Conservation (phyloP, 768 basidiomycete species). For the Tylopilus vinaceipallidus region DNA sequence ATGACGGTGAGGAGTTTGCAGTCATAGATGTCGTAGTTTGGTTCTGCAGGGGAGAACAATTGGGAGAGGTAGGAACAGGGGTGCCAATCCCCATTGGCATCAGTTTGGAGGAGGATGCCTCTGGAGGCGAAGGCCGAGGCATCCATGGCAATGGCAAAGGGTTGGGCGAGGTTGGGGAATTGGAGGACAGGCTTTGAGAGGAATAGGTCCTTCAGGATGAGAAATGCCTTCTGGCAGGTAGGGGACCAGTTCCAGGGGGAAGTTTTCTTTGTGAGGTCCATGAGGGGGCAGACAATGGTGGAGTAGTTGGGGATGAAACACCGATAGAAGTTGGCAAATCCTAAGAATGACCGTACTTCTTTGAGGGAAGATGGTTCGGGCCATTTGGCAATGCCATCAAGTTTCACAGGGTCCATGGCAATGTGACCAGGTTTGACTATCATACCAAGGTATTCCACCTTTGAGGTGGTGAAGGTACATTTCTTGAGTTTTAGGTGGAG, state of each 20-base stretch:
- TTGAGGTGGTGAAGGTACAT: too few relatives aligned
- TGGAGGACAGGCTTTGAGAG: not conserved
- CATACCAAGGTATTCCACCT: too few relatives aligned
- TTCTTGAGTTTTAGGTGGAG: too few relatives aligned
- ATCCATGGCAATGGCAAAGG: not conserved
- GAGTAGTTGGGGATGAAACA: constrained; percentile 36
- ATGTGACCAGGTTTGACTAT: too few relatives aligned
- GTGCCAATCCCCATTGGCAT: too few relatives aligned
- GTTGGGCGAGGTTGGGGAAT: not conserved
- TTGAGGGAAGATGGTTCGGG: constrained; percentile 19
- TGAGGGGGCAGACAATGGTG: constrained; percentile 23
- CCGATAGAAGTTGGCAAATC: constrained; percentile 25
- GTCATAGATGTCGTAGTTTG: constrained; percentile 50
- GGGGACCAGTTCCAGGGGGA: not conserved
- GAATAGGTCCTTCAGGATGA: not conserved
- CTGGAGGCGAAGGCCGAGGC: too few relatives aligned
- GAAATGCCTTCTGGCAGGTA: not conserved
- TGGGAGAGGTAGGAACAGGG: not conserved
- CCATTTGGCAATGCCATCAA: constrained; percentile 26
- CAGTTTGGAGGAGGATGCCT: too few relatives aligned
- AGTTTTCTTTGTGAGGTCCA: not conserved
- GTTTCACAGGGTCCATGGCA: too few relatives aligned
- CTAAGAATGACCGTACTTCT: not conserved
- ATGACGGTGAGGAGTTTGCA: not conserved
- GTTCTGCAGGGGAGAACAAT: constrained; percentile 25